Percentiles rank a stretch among this genome's conserved stretches.
Evolutionary conservation across 163 green algal genomes (phyloP).

Genomic region (Chlorella variabilis): DNA sequence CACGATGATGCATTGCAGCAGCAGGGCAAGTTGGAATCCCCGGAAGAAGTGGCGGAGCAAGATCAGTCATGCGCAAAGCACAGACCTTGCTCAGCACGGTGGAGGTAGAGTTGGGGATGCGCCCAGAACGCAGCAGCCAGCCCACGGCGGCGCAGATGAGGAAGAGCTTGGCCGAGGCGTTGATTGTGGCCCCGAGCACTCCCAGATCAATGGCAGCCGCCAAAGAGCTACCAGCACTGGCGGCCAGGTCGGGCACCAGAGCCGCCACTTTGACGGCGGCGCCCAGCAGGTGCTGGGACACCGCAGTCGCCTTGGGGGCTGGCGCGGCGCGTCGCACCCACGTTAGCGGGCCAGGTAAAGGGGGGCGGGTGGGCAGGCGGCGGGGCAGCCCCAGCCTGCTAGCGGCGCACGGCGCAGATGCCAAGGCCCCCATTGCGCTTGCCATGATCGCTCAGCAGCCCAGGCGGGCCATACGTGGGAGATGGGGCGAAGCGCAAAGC

Average conservation of each 20-base stretch:
- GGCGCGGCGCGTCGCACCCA: too few relatives aligned
- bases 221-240: background rate
- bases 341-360: too few relatives aligned
- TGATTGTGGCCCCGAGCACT: slow-evolving; percentile 49
- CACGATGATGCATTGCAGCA: background rate
- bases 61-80: too few relatives aligned
- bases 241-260: background rate
- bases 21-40: background rate
- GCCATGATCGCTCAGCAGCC: too few relatives aligned
- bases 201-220: slow-evolving; percentile 27
- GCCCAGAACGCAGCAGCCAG: slow-evolving; percentile 48
- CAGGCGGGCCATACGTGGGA: too few relatives aligned
- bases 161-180: slow-evolving; percentile 59
- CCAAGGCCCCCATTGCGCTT: too few relatives aligned
- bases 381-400: background rate
- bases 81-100: slow-evolving; percentile 64
- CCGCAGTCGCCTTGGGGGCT: background rate
- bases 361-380: slow-evolving; percentile 17
- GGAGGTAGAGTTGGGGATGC: slow-evolving; percentile 53
- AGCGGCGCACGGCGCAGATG: background rate
- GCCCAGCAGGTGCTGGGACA: background rate
- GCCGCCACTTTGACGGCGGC: background rate
- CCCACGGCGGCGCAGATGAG: slow-evolving; percentile 60
- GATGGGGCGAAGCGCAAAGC: too few relatives aligned
- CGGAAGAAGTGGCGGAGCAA: background rate